Conservation (phyloP, 2,329 filamentous ascomycete species). For the Dothistroma septosporum region DNA sequence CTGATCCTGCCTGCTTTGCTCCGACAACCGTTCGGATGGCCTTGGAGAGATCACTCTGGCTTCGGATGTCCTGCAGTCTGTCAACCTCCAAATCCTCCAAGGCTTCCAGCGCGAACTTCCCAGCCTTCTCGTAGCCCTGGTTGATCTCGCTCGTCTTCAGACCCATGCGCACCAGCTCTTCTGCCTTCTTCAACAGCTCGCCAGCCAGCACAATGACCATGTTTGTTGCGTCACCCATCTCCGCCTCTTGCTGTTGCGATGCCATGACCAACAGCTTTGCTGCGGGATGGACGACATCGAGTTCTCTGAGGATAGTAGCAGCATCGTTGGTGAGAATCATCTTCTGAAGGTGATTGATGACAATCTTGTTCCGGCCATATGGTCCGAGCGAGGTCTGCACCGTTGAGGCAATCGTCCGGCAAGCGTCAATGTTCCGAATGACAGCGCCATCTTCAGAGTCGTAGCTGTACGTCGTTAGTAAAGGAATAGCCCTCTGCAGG, state of each 20-base stretch:
- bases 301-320: slow-evolving; percentile 91
- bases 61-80: slow-evolving; percentile 78
- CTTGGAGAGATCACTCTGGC: slow-evolving; percentile 82
- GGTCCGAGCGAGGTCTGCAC: slow-evolving; percentile 96
- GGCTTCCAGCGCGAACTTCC: slow-evolving; percentile 77
- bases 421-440: slow-evolving; percentile 97
- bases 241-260: slow-evolving; percentile 95
- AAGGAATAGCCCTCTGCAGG: slow-evolving; percentile 15
- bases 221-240: slow-evolving; percentile 99
- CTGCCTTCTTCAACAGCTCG: slow-evolving; percentile 92
- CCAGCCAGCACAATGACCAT: slow-evolving; percentile 93
- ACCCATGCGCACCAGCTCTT: slow-evolving; percentile 93
- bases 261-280: slow-evolving; percentile 98
- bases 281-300: slow-evolving; percentile 96
- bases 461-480: slow-evolving; percentile 61
- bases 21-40: slow-evolving; percentile 92
- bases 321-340: slow-evolving; percentile 99
- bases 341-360: slow-evolving; percentile 99
- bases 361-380: slow-evolving; percentile 98
- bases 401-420: slow-evolving; percentile 88
- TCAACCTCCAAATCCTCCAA: slow-evolving; percentile 83
- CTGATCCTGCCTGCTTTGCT: slow-evolving; percentile 92
- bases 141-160: slow-evolving; percentile 98
- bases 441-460: slow-evolving; percentile 98
- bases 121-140: slow-evolving; percentile 90